Evolutionary conservation across 129 eudicot genomes (phyloP).

Genomic region (Arctium minus): DNA sequence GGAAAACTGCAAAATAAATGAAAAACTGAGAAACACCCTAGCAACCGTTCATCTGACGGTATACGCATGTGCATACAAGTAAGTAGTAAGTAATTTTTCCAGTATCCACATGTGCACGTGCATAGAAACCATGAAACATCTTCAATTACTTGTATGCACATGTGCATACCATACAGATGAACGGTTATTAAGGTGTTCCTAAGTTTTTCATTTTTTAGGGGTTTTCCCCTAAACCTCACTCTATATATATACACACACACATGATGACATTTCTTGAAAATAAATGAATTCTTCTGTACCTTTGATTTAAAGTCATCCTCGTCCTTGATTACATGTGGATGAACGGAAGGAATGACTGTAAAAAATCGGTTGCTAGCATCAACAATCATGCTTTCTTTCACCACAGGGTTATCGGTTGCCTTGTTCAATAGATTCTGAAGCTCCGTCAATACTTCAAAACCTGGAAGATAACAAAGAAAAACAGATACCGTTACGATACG

Average conservation of each 20-base stretch:
- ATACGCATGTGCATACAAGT: neutral
- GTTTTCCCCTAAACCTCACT: neutral
- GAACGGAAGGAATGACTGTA: slow-evolving; percentile 90
- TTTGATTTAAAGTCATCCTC: slow-evolving; percentile 83
- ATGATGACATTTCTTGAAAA: neutral
- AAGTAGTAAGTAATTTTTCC: neutral
- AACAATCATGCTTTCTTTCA: slow-evolving; percentile 62
- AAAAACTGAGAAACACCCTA: neutral
- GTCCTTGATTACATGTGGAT: slow-evolving; percentile 88
- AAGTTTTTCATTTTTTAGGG: neutral
- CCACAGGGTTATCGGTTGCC: slow-evolving; percentile 39
- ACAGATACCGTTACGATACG: neutral
- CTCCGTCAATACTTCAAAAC: slow-evolving; percentile 95
- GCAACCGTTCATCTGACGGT: neutral
- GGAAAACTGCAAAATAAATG: neutral
- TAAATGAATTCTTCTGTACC: slow-evolving; percentile 34
- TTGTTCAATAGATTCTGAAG: slow-evolving; percentile 63
- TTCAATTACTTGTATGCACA: neutral
- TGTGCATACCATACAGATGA: neutral
- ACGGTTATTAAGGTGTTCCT: neutral
- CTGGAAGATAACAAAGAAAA: slow-evolving; percentile 30
- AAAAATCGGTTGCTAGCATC: slow-evolving; percentile 98
- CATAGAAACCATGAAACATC: neutral
- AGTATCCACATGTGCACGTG: neutral
- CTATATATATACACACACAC: neutral